Conservation (phyloP, 306 rosid species). For the Vigna hirtella region DNA sequence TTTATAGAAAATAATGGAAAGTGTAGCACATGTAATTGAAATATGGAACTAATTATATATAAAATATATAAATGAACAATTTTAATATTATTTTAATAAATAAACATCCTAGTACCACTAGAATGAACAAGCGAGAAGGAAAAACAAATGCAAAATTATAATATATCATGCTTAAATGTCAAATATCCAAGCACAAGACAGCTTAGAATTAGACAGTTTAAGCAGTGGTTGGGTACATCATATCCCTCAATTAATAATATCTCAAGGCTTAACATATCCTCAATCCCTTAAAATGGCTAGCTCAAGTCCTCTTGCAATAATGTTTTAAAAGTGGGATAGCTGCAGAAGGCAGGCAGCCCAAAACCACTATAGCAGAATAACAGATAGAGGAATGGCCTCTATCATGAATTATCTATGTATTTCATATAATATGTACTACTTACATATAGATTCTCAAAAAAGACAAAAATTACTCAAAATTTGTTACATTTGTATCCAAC, state of each 20-base stretch:
- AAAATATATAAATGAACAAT: background rate
- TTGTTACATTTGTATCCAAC: background rate
- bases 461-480: background rate
- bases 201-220: slow-evolving; percentile 7
- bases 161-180: slow-evolving; percentile 14
- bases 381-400: background rate
- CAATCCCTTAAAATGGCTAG: slow-evolving; percentile 1
- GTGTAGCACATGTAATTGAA: slow-evolving; percentile 16
- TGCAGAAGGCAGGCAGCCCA: background rate
- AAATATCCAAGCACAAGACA: slow-evolving; percentile 32
- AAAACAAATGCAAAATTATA: background rate
- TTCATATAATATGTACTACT: background rate
- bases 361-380: background rate
- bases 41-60: background rate
- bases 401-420: background rate
- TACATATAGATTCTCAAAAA: background rate
- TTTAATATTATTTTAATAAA: background rate
- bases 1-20: background rate
- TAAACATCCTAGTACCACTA: background rate
- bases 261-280: background rate
- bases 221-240: background rate
- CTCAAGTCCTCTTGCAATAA: background rate
- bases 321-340: background rate
- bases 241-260: background rate
- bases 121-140: background rate